These are phyloP conservation scores for Scolecobasidium constrictum DNA, from an alignment of 2,329 filamentous ascomycete genomes.

Conservation along the genomic window DNA sequence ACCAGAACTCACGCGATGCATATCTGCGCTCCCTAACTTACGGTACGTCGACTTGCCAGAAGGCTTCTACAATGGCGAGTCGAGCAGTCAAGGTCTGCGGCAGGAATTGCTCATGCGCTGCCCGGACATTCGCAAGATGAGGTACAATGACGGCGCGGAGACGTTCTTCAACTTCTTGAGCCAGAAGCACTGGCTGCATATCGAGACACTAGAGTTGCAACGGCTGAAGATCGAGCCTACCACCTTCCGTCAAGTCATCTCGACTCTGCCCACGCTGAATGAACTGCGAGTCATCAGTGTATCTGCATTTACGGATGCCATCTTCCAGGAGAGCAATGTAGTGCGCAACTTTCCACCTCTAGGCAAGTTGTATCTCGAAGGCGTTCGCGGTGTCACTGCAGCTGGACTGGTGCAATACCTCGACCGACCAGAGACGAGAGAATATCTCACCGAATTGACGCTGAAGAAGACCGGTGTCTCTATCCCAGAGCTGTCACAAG, in stretches of 20 bases:
- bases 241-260: constrained; percentile 60
- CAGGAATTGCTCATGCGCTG: constrained; percentile 79
- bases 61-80: constrained; percentile 74
- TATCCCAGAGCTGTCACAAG: constrained; percentile 47
- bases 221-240: constrained; percentile 58
- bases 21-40: constrained; percentile 75
- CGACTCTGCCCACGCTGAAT: constrained; percentile 53
- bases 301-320: constrained; percentile 60
- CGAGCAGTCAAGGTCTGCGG: constrained; percentile 61
- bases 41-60: constrained; percentile 86
- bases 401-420: constrained; percentile 62
- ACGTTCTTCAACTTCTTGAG: constrained; percentile 61
- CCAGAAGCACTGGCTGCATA: constrained; percentile 54
- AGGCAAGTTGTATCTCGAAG: constrained; percentile 60
- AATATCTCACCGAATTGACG: constrained; percentile 55
- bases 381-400: constrained; percentile 60
- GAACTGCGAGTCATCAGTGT: constrained; percentile 67
- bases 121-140: constrained; percentile 79
- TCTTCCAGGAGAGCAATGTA: constrained; percentile 56
- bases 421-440: constrained; percentile 45
- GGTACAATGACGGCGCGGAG: constrained; percentile 69
- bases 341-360: constrained; percentile 66
- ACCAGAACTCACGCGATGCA: constrained; percentile 71
- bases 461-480: constrained; percentile 63
- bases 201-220: constrained; percentile 64